phyloP scores from a whole-genome alignment of 768 basidiomycete species.

The Mycena polygramma region DNA sequence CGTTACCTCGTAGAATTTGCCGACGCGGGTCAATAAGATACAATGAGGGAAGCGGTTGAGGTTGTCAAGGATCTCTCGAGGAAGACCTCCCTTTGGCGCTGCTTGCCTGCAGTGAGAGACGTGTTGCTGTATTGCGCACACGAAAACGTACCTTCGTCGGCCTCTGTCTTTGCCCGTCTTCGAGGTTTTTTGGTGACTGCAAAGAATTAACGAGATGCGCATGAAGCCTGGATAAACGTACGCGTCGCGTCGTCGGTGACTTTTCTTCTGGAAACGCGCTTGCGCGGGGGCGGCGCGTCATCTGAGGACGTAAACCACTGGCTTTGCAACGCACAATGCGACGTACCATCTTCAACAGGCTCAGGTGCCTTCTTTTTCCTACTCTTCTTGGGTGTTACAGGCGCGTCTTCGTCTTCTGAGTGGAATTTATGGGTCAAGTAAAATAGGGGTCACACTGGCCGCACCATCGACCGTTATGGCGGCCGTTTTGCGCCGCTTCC shows the following conservation, averaged over 20 bases:
- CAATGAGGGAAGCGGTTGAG: conserved; percentile 87
- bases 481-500: conserved; percentile 14
- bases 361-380: conserved; percentile 21
- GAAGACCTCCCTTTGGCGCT: conserved; percentile 62
- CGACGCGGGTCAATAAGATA: conserved; percentile 90
- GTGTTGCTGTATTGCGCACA: too few relatives aligned
- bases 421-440: not conserved
- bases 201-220: not conserved
- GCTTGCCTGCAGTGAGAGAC: too few relatives aligned
- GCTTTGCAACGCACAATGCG: not conserved
- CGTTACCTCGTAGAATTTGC: conserved; percentile 93
- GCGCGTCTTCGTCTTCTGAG: conserved; percentile 19
- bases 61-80: conserved; percentile 75
- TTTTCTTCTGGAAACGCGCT: conserved; percentile 31
- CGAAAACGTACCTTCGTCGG: not conserved
- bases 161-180: conserved; percentile 10
- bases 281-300: conserved; percentile 20
- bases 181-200: conserved; percentile 16
- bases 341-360: conserved; percentile 20
- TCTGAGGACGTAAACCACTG: not conserved
- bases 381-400: conserved; percentile 19
- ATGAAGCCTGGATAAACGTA: conserved; percentile 7
- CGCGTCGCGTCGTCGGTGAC: conserved; percentile 24
- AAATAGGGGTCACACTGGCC: not conserved
- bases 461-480: conserved; percentile 13